Evolutionary conservation across 2,329 filamentous ascomycete species (phyloP).

Genomic region (Alternaria atra): DNA sequence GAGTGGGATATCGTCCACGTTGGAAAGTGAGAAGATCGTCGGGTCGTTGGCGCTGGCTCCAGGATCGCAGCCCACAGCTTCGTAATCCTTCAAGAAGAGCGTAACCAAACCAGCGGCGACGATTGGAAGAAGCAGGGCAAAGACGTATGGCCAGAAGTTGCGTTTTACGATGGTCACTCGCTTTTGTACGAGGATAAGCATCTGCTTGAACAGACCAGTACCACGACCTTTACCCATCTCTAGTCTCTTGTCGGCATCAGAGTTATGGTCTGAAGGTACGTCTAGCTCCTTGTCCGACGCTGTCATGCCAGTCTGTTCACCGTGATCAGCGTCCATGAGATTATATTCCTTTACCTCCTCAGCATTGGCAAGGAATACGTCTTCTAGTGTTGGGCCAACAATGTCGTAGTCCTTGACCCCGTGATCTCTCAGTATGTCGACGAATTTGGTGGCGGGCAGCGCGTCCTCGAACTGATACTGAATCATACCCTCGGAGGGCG

Average conservation of each 20-base stretch:
- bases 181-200: slow-evolving; percentile 78
- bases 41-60: slow-evolving; percentile 47
- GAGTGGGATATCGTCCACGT: slow-evolving; percentile 33
- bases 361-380: slow-evolving; percentile 87
- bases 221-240: slow-evolving; percentile 72
- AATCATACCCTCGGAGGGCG: slow-evolving; percentile 68
- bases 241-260: slow-evolving; percentile 41
- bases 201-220: slow-evolving; percentile 75
- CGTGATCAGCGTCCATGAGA: slow-evolving; percentile 38
- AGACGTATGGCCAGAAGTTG: slow-evolving; percentile 79
- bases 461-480: slow-evolving; percentile 78
- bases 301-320: slow-evolving; percentile 28
- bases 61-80: slow-evolving; percentile 59
- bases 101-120: slow-evolving; percentile 81
- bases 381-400: slow-evolving; percentile 88
- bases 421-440: slow-evolving; percentile 71
- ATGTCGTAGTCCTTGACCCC: slow-evolving; percentile 82
- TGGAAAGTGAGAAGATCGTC: slow-evolving; percentile 39
- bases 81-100: slow-evolving; percentile 72
- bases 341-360: slow-evolving; percentile 74
- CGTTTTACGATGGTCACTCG: slow-evolving; percentile 78
- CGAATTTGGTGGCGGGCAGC: slow-evolving; percentile 73
- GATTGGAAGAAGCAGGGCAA: slow-evolving; percentile 80
- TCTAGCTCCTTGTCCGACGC: slow-evolving; percentile 34
- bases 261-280: slow-evolving; percentile 38